phyloP scores from a whole-genome alignment of 2,329 filamentous ascomycete genomes.

The Paracoccidioides lutzii region DNA sequence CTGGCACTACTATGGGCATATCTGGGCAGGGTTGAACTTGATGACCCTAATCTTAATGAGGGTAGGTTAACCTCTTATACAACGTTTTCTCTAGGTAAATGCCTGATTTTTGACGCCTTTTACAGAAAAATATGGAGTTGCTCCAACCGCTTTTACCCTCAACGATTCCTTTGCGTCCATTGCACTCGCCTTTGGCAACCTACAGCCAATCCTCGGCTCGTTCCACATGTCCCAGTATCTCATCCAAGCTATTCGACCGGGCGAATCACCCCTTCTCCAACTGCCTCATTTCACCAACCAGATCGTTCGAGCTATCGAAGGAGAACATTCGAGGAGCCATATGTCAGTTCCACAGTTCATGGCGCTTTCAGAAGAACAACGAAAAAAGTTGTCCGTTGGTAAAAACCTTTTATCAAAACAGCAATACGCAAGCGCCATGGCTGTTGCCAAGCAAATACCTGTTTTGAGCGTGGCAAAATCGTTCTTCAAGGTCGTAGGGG shows the following conservation, averaged over 20 bases:
- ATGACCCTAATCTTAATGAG: conserved; percentile 61
- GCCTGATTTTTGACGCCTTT: conserved; percentile 10
- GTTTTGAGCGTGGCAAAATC: conserved; percentile 75
- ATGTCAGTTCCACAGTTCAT: conserved; percentile 78
- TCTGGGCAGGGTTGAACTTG: conserved; percentile 73
- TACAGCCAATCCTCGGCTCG: conserved; percentile 65
- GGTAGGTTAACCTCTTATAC: conserved; percentile 23
- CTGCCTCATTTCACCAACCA: conserved; percentile 70
- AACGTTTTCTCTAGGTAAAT: background rate
- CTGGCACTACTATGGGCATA: conserved; percentile 91
- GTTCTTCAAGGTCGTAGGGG: conserved; percentile 97
- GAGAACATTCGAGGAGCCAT: conserved; percentile 57
- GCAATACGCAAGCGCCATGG: conserved; percentile 63
- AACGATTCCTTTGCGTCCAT: conserved; percentile 82
- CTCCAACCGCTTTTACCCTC: conserved; percentile 70
- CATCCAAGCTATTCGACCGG: conserved; percentile 77
- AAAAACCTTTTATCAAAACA: conserved; percentile 56
- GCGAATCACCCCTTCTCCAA: conserved; percentile 77
- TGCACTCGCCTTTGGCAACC: conserved; percentile 73
- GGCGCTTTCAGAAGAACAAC: conserved; percentile 61
- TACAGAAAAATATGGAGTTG: conserved; percentile 70
- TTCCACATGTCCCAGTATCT: conserved; percentile 75
- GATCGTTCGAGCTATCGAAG: conserved; percentile 34
- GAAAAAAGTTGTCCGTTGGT: conserved; percentile 58
- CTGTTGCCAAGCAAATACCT: conserved; percentile 72